Evolutionary conservation across 129 eudicot species (phyloP).

Genomic region (Tagetes erecta): DNA sequence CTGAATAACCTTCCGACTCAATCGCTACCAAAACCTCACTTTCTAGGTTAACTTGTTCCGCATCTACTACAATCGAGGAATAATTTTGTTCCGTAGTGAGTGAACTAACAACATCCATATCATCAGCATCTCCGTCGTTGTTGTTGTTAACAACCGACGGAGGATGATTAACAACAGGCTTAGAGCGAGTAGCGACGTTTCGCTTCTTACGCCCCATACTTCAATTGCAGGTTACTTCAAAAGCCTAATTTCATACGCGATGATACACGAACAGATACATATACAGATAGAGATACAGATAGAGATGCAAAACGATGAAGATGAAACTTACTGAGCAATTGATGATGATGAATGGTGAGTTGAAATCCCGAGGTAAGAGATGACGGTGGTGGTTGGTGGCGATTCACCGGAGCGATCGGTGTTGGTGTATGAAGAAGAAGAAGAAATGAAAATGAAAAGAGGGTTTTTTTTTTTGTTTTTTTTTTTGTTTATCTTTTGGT

Average conservation of each 20-base stretch:
- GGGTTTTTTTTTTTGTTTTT: constrained; percentile 7
- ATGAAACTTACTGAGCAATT: constrained; percentile 19
- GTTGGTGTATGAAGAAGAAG: constrained; percentile 5
- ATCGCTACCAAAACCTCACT: constrained; percentile 26
- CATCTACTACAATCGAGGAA: constrained; percentile 24
- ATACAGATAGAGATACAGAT: neutral
- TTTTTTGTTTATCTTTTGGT: constrained; percentile 1
- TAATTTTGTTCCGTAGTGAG: constrained; percentile 23
- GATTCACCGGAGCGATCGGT: constrained; percentile 40
- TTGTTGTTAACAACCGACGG: neutral
- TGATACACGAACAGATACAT: neutral
- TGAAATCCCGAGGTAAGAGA: constrained; percentile 16
- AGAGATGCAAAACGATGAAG: neutral
- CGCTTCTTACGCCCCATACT: constrained; percentile 92
- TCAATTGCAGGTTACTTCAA: constrained; percentile 24
- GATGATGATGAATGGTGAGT: constrained; percentile 8
- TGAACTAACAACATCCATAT: neutral
- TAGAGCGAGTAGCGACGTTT: constrained; percentile 62
- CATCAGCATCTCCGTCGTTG: constrained; percentile 25
- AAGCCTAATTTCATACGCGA: constrained; percentile 28
- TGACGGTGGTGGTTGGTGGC: constrained; percentile 29
- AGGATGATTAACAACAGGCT: constrained; percentile 34
- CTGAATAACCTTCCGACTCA: constrained; percentile 42
- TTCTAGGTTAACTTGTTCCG: constrained; percentile 24
- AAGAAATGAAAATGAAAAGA: constrained; percentile 4